These are phyloP conservation scores for Graphilbum fragrans DNA, from an alignment of 2,329 filamentous ascomycete genomes.

Conservation along the genomic window DNA sequence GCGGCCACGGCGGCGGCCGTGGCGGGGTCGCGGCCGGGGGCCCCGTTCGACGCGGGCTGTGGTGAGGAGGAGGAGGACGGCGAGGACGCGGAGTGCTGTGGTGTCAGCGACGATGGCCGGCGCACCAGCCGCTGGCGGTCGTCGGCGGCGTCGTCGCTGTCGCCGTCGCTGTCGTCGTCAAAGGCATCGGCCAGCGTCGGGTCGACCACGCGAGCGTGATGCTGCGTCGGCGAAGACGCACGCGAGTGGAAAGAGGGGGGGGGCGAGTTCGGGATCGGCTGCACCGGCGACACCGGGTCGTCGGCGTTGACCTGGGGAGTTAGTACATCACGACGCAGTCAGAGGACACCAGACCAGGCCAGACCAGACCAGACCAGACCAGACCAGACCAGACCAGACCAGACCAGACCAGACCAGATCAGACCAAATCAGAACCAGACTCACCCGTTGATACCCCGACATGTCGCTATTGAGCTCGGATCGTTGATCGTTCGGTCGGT, in stretches of 20 bases:
- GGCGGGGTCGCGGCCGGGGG: neutral
- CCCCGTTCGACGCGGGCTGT: neutral
- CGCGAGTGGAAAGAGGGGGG: slow-evolving; percentile 84
- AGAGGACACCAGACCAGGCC: no score
- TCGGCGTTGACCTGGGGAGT: slow-evolving; percentile 49
- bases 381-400: no score
- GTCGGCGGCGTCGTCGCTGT: slow-evolving; percentile 62
- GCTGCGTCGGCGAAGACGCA: slow-evolving; percentile 45
- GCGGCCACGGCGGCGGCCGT: slow-evolving; percentile 13
- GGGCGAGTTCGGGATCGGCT: slow-evolving; percentile 43
- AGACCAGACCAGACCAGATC: no score
- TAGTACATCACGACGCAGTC: no score
- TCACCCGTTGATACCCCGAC: neutral
- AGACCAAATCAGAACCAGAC: no score
- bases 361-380: no score
- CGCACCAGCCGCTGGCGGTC: slow-evolving; percentile 81
- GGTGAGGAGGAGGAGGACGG: neutral
- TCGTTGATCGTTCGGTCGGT: no score
- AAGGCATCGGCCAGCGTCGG: slow-evolving; percentile 87
- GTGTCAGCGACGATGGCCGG: slow-evolving; percentile 19
- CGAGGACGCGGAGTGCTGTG: slow-evolving; percentile 14
- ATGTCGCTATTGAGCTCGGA: no score
- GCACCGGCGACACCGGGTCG: slow-evolving; percentile 26
- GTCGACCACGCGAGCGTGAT: slow-evolving; percentile 37
- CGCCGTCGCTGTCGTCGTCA: slow-evolving; percentile 67